Percentiles rank a stretch among this genome's conserved stretches.
Evolutionary conservation across 2,329 filamentous ascomycete genomes (phyloP).

Genomic region (Colletotrichum musae): DNA sequence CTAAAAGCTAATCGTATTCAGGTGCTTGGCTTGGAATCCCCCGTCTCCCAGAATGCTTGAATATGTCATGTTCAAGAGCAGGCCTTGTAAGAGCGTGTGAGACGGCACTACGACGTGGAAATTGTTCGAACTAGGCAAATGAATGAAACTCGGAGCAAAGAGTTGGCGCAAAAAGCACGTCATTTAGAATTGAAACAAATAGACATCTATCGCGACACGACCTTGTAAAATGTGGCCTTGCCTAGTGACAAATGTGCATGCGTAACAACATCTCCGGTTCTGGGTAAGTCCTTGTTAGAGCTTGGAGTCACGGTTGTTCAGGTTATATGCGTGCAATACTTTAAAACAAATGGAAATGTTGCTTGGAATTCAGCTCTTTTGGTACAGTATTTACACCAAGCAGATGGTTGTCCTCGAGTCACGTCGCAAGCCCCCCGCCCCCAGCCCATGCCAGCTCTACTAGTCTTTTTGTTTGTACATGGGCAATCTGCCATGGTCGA

Average conservation of each 20-base stretch:
- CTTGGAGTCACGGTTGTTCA: too few species aligned
- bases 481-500: conserved; percentile 45
- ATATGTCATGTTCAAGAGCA: conserved; percentile 7
- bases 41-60: conserved; percentile 44
- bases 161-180: too few species aligned
- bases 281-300: too few species aligned
- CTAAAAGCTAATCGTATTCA: conserved; percentile 46
- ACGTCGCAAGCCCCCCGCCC: conserved; percentile 49
- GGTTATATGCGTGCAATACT: neutral
- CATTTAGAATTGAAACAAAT: too few species aligned
- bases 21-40: conserved; percentile 64
- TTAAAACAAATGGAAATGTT: conserved; percentile 47
- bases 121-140: neutral
- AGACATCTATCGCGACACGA: too few species aligned
- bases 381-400: conserved; percentile 61
- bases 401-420: conserved; percentile 45
- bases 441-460: conserved; percentile 48
- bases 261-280: too few species aligned
- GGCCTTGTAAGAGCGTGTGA: neutral
- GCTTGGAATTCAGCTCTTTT: conserved; percentile 56
- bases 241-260: too few species aligned
- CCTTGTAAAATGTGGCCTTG: too few species aligned
- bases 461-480: conserved; percentile 56
- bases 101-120: neutral
- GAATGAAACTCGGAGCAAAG: too few species aligned